Conservation (phyloP, 2,329 filamentous ascomycete species). For the Malbranchea zuffiana region DNA sequence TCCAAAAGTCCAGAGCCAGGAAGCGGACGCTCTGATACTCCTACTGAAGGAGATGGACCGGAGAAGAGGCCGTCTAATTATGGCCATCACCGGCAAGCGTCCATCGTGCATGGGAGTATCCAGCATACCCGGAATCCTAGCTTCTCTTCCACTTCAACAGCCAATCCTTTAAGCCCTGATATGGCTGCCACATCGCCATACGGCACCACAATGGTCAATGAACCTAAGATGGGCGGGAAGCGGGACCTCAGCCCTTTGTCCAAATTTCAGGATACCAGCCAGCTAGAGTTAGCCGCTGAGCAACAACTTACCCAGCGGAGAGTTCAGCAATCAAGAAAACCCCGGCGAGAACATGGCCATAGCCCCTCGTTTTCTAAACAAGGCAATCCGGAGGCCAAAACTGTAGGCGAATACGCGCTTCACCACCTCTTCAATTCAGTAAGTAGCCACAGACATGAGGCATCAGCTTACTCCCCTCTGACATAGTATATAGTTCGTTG, state of each 20-base stretch:
- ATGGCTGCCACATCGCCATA: conserved; percentile 61
- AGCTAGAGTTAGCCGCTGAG: conserved; percentile 19
- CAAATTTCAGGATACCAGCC: conserved; percentile 29
- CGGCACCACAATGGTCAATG: conserved; percentile 41
- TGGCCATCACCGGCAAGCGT: conserved; percentile 90
- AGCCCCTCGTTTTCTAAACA: conserved; percentile 66
- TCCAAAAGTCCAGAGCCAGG: conserved; percentile 34
- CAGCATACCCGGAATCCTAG: conserved; percentile 88
- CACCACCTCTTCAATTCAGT: conserved; percentile 92
- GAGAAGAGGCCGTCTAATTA: conserved; percentile 44
- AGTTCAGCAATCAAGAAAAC: conserved; percentile 51
- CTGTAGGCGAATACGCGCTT: conserved; percentile 93
- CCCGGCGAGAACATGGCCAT: conserved; percentile 57
- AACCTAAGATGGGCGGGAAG: conserved; percentile 28
- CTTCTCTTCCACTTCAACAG: conserved; percentile 46
- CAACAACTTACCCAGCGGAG: conserved; percentile 26
- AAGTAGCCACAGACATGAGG: conserved; percentile 24
- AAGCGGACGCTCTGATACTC: conserved; percentile 24
- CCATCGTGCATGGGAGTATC: conserved; percentile 81
- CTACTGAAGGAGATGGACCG: conserved; percentile 27
- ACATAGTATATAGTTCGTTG: conserved; percentile 57
- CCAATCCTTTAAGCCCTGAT: conserved; percentile 79
- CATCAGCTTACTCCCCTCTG: conserved; percentile 23
- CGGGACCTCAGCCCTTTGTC: conserved; percentile 27
- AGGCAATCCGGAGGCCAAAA: conserved; percentile 65